Percentiles rank a stretch among this genome's conserved stretches.
Evolutionary conservation across 306 rosid genomes (phyloP).

Genomic region (Argentina anserina): DNA sequence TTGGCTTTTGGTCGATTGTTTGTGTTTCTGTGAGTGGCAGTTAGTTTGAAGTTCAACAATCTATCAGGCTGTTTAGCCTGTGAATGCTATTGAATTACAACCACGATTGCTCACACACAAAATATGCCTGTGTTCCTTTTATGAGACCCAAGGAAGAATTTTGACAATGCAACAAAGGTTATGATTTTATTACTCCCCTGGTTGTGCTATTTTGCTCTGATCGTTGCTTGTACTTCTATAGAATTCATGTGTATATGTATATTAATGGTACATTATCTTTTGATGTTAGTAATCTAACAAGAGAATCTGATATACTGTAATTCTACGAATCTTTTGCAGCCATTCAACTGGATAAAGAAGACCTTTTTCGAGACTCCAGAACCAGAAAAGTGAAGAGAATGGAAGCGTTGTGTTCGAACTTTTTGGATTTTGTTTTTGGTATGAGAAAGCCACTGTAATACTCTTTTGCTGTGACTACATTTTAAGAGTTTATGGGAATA

Average conservation of each 20-base stretch:
- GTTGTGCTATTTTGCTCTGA: not conserved
- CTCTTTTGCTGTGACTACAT: slow-evolving; percentile 11
- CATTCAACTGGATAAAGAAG: slow-evolving; percentile 74
- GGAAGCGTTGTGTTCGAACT: slow-evolving; percentile 20
- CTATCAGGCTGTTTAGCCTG: no score
- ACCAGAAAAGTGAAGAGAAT: slow-evolving; percentile 45
- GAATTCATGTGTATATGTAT: not conserved
- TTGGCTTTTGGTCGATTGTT: no score
- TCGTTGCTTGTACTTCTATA: not conserved
- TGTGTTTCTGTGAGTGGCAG: no score
- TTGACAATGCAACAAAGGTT: not conserved
- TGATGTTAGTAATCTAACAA: not conserved
- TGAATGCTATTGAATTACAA: no score
- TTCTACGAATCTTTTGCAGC: slow-evolving; percentile 46
- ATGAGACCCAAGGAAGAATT: no score
- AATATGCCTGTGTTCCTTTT: no score
- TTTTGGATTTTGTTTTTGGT: slow-evolving; percentile 15
- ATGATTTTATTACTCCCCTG: not conserved
- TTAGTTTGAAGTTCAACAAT: no score
- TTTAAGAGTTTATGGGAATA: slow-evolving; percentile 21
- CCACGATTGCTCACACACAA: no score
- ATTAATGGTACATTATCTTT: not conserved
- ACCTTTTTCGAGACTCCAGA: slow-evolving; percentile 69
- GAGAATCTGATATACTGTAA: slow-evolving; percentile 11
- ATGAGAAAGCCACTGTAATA: slow-evolving; percentile 11